Base-by-base conservation (phyloP, 2,329 filamentous ascomycete species). In the Trichoderma sp. region DNA sequence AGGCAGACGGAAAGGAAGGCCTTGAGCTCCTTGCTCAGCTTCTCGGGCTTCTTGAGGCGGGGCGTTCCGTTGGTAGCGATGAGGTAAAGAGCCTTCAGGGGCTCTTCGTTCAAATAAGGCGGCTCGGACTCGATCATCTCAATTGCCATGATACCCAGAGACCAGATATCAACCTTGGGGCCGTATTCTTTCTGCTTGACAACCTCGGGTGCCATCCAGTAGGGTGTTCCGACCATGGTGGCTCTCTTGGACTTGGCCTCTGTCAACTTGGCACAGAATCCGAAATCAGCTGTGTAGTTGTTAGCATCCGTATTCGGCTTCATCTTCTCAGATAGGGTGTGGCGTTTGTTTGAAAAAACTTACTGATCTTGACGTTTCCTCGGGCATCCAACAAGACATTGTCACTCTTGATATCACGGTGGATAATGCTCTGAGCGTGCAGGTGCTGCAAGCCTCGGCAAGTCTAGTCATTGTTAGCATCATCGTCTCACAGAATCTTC, bases 71-170 rank as follows among this genome's bases (percentile, higher is more conserved):
- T 98, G 70, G 96, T 99, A 62, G 96, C 96, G 80, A 99, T 99
- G 73, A 99, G 88, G 81, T 97, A 99, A 61, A 99, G 88, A 8
- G 96, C 96, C 86, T 98, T 98, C 71, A 99, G 88, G 0, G 96
- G 96, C 82, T 98, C 95, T 83, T 98, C 96, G 83, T 98, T 98
- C 47, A 98, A 89, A 81, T 99, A 99, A 0, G 96, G 96, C 6
- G 96, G 96, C 82, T 99, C 96, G 20, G 94, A 97, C 81, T 99
- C 96, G 79, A 98, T 98, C 96, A 99, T 98, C 83, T 99, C 96
- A 78, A 99, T 98, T 28, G 96, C 95, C 96, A 98, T 99, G 84
- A 99, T 99, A 79, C 96, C 96, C 73, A 99, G 86, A 34, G 95
- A 98, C 96, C 96, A 99, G 79, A 98, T 97, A 80, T 99, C 96